These are phyloP conservation scores for Clarireedia paspali DNA, from an alignment of 2,329 filamentous ascomycete genomes.

Conservation along the genomic window DNA sequence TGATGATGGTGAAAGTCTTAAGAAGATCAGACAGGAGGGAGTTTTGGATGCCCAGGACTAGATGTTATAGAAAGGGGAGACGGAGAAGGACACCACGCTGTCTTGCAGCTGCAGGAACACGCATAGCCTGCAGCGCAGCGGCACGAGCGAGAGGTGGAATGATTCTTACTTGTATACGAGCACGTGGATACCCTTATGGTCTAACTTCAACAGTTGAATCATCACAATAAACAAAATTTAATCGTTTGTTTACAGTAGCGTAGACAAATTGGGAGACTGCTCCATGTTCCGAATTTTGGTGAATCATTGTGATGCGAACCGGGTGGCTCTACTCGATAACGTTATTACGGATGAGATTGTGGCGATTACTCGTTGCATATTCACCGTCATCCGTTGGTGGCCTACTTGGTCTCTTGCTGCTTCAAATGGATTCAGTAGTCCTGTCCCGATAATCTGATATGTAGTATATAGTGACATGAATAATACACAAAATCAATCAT, in stretches of 20 bases:
- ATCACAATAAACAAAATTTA: background rate
- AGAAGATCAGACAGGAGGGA: slow-evolving; percentile 14
- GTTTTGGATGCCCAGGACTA: slow-evolving; percentile 17
- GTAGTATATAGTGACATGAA: background rate
- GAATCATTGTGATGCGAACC: too few relatives aligned
- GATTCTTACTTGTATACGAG: background rate
- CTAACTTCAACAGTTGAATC: slow-evolving; percentile 7
- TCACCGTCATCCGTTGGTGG: too few relatives aligned
- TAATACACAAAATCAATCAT: background rate
- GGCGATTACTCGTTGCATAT: too few relatives aligned
- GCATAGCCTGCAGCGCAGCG: too few relatives aligned
- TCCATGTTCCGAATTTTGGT: too few relatives aligned
- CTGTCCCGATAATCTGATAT: background rate
- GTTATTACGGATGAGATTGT: too few relatives aligned
- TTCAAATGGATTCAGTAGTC: background rate
- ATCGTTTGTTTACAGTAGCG: background rate
- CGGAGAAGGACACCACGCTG: background rate
- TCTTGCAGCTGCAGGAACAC: too few relatives aligned
- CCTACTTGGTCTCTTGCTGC: too few relatives aligned
- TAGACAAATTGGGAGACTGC: too few relatives aligned
- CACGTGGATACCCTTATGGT: slow-evolving; percentile 1
- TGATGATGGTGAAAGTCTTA: slow-evolving; percentile 30
- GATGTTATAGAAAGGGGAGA: background rate
- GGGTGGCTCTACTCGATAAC: too few relatives aligned
- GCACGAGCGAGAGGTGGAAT: background rate